Conservation (phyloP, 2,329 filamentous ascomycete species). For the Talaromyces verruculosus region DNA sequence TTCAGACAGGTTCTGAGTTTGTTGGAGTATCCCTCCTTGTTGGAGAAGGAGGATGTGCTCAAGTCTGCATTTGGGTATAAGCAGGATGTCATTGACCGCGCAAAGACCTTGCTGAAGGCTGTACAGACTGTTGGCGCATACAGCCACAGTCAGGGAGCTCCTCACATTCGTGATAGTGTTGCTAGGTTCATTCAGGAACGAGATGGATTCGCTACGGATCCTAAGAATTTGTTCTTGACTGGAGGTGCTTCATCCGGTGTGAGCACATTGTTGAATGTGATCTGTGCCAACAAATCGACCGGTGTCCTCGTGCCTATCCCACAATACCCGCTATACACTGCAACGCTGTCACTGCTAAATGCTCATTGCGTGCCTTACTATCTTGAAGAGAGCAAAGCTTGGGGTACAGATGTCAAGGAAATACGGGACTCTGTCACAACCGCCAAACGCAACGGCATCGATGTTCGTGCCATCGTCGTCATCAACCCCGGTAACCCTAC, state of each 20-base stretch:
- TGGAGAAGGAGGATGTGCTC: constrained; percentile 81
- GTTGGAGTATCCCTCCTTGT: constrained; percentile 81
- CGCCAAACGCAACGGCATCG: constrained; percentile 73
- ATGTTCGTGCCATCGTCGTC: constrained; percentile 89
- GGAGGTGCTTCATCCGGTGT: constrained; percentile 91
- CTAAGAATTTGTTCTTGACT: constrained; percentile 83
- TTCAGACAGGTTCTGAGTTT: constrained; percentile 95
- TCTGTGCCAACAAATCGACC: constrained; percentile 73
- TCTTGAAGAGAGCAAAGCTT: constrained; percentile 80
- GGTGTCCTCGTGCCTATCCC: constrained; percentile 94
- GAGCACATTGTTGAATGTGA: constrained; percentile 86
- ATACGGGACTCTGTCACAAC: constrained; percentile 73
- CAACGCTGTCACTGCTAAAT: constrained; percentile 81
- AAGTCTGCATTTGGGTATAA: constrained; percentile 78
- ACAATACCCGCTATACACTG: constrained; percentile 97
- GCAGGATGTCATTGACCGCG: constrained; percentile 81
- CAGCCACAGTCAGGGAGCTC: constrained; percentile 87
- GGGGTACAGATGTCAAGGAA: constrained; percentile 81
- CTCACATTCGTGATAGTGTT: constrained; percentile 82
- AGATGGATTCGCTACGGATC: constrained; percentile 82
- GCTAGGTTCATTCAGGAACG: constrained; percentile 90
- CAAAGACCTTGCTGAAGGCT: constrained; percentile 74
- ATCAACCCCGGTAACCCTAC: constrained; percentile 99
- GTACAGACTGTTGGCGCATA: constrained; percentile 94
- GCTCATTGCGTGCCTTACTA: constrained; percentile 89